A percentile compares a stretch with the other conserved stretches of the same genome.
phyloP scores from a whole-genome alignment of 495 filamentous ascomycete genomes.

The Polyplosphaeria fusca region DNA sequence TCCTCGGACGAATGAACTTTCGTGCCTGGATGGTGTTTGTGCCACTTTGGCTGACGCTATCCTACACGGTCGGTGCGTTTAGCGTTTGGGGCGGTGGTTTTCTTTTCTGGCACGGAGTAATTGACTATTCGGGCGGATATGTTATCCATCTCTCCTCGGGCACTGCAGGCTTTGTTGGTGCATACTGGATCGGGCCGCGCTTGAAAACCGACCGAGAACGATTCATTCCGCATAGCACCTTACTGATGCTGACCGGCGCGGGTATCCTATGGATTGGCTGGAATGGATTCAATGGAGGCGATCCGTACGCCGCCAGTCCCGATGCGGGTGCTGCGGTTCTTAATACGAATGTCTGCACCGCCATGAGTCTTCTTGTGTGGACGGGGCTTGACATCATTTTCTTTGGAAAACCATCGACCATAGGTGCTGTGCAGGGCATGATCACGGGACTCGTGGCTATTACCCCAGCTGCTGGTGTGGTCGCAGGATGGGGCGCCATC shows the following conservation, averaged over 20 bases:
- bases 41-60: constrained; percentile 55
- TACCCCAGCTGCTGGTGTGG: constrained; percentile 55
- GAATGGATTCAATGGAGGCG: constrained; percentile 60
- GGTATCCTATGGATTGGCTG: constrained; percentile 59
- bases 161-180: constrained; percentile 54
- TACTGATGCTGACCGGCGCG: constrained; percentile 51
- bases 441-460: constrained; percentile 56
- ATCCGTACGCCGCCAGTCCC: constrained; percentile 53
- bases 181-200: constrained; percentile 55
- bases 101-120: constrained; percentile 49
- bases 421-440: constrained; percentile 54
- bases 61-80: constrained; percentile 47
- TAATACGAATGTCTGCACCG: constrained; percentile 56
- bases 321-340: constrained; percentile 58
- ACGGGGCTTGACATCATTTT: constrained; percentile 48
- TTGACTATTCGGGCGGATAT: constrained; percentile 60
- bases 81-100: constrained; percentile 59
- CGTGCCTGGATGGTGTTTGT: constrained; percentile 58
- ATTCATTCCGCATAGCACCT: constrained; percentile 52
- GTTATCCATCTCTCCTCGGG: constrained; percentile 58
- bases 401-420: constrained; percentile 52
- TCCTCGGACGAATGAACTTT: constrained; percentile 55
- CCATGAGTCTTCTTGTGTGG: constrained; percentile 52
- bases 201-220: constrained; percentile 50
- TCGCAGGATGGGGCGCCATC: constrained; percentile 57